Evolutionary conservation across 2,329 filamentous ascomycete species (phyloP), one percentile per base, ranked within the genome.

Genomic region (Parastagonospora avenae): DNA sequence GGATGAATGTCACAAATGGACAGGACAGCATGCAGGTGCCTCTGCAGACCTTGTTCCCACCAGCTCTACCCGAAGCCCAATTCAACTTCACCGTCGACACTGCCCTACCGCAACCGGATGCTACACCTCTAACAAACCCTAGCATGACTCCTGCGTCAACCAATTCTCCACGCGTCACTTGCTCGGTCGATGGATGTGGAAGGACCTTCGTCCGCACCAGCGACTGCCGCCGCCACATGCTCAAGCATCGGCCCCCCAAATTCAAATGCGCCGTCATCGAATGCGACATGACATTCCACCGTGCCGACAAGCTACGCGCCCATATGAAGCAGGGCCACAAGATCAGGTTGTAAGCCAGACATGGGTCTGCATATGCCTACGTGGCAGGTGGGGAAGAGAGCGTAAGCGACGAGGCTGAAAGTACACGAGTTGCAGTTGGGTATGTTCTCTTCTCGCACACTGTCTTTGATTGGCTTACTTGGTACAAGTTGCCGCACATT

Each of bases 231-330:
- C 46, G 46, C 12, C 43, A 46, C 43, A 46, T 46, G 43, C 12
- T n/a, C 9, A 46, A 40, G 24, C 29, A 46, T 28, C 24, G 8
- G 2, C 9, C 43, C 5, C 43, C 35, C 15, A 29, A 16, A 14
- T 46, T 39, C 43, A 39, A 27, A 10, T 46, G 35, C 28, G 11
- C 45, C 6, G 19, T 53, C 5, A 30, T 32, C 4, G 37, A 39
- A 1, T 46, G 46, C 30, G 8, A 33, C 42, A 50, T 14, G 46
- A 50, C 43, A 24, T 53, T 53, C 38, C 24, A 36, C 14, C 46
- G 50, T 16, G n/a, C 38, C 11, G 50, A 49, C 46, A 53, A 50
- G 39, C 24, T 46, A 28, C 46, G 42, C 19, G 46, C 24, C 14
- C 46, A 53, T 10, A 7, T 35, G 1, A 43, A 29, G 7, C 42